A percentile compares a stretch with the other conserved stretches of the same genome.
These are phyloP conservation scores for Coccomyxa subellipsoidea DNA, from an alignment of 163 green algal genomes.

Conservation along the genomic window DNA sequence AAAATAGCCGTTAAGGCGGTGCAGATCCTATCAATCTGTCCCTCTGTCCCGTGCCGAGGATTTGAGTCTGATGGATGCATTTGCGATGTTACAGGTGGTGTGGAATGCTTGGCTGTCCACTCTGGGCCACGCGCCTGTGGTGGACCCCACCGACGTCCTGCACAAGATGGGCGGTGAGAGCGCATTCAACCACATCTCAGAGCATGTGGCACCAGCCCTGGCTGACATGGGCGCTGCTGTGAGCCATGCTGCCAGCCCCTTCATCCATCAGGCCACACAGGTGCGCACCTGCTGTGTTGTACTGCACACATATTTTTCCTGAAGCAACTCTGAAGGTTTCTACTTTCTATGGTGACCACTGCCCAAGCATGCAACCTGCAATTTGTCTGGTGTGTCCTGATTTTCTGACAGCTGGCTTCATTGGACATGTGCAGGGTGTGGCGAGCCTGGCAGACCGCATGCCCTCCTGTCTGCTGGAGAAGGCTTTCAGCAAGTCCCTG, in stretches of 20 bases:
- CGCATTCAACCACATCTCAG: background rate
- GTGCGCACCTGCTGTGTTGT: background rate
- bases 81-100: conserved; percentile 14
- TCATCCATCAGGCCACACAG: background rate
- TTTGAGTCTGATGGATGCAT: background rate
- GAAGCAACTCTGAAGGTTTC: too few species aligned
- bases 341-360: background rate
- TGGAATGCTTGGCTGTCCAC: conserved; percentile 28
- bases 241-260: background rate
- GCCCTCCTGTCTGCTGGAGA: conserved; percentile 20
- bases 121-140: conserved; percentile 15
- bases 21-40: too few species aligned
- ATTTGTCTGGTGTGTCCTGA: background rate
- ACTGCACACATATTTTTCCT: too few species aligned
- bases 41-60: background rate
- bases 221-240: background rate
- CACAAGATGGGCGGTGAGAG: background rate
- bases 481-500: conserved; percentile 30
- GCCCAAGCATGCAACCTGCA: too few species aligned
- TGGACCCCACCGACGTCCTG: conserved; percentile 7
- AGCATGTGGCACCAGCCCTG: background rate
- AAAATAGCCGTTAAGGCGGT: too few species aligned
- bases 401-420: background rate
- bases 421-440: conserved; percentile 12
- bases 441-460: conserved; percentile 18